A percentile compares a stretch with the other conserved stretches of the same genome.
phyloP scores from a whole-genome alignment of 2,329 filamentous ascomycete species.

The Tricladium varicosporioides region DNA sequence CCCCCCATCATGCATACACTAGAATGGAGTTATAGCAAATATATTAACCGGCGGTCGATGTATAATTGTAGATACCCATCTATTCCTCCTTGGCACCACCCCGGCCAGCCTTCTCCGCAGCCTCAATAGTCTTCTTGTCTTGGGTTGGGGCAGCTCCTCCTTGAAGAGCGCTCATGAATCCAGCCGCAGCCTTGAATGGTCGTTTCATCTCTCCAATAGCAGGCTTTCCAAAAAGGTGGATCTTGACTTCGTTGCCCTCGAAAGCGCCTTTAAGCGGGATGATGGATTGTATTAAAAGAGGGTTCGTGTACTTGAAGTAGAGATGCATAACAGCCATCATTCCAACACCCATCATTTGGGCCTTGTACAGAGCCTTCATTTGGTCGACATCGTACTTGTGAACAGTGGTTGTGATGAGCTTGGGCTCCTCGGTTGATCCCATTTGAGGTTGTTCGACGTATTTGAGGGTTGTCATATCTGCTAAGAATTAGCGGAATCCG shows the following conservation, averaged over 20 bases:
- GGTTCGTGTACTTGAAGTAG: conserved; percentile 99
- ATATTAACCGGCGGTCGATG: too few relatives aligned
- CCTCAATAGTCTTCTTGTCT: conserved; percentile 86
- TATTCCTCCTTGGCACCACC: conserved; percentile 72
- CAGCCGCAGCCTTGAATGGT: conserved; percentile 84
- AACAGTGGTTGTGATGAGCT: conserved; percentile 94
- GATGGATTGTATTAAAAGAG: conserved; percentile 96
- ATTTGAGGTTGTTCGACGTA: conserved; percentile 95
- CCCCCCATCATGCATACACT: neutral
- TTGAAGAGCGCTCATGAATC: conserved; percentile 78
- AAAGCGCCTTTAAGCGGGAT: conserved; percentile 95
- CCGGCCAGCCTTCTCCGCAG: conserved; percentile 71
- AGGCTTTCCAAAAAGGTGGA: conserved; percentile 84
- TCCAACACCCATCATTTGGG: conserved; percentile 90
- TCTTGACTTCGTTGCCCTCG: conserved; percentile 95
- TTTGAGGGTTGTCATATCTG: conserved; percentile 96
- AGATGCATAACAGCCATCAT: conserved; percentile 99
- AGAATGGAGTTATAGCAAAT: neutral
- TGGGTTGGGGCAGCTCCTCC: conserved; percentile 70
- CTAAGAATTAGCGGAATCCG: neutral
- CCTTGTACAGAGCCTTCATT: conserved; percentile 80
- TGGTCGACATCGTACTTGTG: conserved; percentile 91
- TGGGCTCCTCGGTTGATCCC: conserved; percentile 90
- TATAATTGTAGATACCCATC: conserved; percentile 4
- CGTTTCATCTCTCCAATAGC: conserved; percentile 89